Percentiles rank a stretch among this genome's conserved stretches.
These are phyloP conservation scores for Podila clonocystis DNA, from an alignment of 192 early-diverging fungal species.

Conservation along the genomic window DNA sequence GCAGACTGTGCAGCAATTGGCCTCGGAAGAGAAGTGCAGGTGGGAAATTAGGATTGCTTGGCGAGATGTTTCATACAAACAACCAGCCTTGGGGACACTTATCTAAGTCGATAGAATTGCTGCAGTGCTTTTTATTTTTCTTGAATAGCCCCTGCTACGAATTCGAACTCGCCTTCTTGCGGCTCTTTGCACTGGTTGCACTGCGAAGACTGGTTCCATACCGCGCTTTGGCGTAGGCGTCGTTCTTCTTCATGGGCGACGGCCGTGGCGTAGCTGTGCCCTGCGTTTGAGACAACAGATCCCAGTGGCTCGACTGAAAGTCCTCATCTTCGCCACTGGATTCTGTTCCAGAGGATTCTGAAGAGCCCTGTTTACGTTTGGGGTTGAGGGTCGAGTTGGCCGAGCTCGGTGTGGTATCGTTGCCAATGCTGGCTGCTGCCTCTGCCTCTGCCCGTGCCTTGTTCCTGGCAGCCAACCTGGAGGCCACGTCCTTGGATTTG, in stretches of 20 bases:
- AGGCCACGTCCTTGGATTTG: conserved; percentile 24
- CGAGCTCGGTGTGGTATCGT: too few species aligned
- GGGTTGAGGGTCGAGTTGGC: too few species aligned
- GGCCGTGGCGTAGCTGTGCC: neutral
- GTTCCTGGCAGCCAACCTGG: conserved; percentile 23
- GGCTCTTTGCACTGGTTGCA: neutral
- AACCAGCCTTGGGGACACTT: too few species aligned
- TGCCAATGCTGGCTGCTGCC: neutral
- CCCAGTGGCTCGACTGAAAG: conserved; percentile 41
- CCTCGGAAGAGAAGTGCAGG: too few species aligned
- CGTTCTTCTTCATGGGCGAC: neutral
- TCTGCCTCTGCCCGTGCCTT: neutral
- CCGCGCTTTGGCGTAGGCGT: neutral
- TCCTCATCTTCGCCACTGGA: conserved; percentile 13
- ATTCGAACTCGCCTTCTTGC: neutral
- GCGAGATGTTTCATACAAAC: too few species aligned
- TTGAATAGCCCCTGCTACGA: neutral
- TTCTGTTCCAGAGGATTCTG: neutral
- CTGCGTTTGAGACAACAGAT: conserved; percentile 23
- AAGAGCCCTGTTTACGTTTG: neutral
- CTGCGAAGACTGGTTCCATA: neutral
- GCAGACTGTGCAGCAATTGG: too few species aligned
- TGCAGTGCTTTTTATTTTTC: too few species aligned
- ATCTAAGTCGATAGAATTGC: too few species aligned
- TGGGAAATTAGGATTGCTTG: too few species aligned